phyloP scores from a whole-genome alignment of 2,329 filamentous ascomycete species.

The Beauveria rudraprayagi region DNA sequence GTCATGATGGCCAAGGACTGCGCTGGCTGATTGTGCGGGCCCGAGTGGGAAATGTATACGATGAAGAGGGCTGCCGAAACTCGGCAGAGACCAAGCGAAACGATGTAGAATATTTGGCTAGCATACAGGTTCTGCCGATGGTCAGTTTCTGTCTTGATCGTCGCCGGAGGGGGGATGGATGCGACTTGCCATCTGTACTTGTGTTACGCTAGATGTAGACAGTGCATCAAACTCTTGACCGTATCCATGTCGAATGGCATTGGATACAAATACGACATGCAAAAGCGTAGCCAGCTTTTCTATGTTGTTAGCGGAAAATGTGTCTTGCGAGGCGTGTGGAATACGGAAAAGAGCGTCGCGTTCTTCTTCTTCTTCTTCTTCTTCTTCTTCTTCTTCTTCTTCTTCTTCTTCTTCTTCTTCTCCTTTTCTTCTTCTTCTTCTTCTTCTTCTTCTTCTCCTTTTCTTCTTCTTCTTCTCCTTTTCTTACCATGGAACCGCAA shows the following conservation, averaged over 20 bases:
- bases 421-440: neutral
- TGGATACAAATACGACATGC: neutral
- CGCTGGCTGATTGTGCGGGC: neutral
- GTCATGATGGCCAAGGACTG: neutral
- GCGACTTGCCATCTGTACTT: neutral
- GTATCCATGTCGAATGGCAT: neutral
- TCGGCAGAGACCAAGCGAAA: slow-evolving; percentile 3
- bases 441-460: too few relatives aligned
- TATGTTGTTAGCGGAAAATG: neutral
- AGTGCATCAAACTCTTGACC: neutral
- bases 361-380: neutral
- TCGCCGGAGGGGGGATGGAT: fast-evolving
- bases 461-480: neutral
- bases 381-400: neutral
- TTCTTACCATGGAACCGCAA: slow-evolving; percentile 10
- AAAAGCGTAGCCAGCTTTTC: neutral
- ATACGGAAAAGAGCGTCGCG: too few relatives aligned
- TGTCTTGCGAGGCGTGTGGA: neutral
- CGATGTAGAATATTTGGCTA: neutral
- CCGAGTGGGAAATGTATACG: neutral
- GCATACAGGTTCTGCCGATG: neutral
- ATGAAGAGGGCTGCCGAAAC: neutral
- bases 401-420: neutral
- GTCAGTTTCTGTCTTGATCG: neutral
- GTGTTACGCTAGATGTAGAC: neutral